Evolutionary conservation across 2,329 filamentous ascomycete genomes (phyloP).

Genomic region (Alternaria consortialis): DNA sequence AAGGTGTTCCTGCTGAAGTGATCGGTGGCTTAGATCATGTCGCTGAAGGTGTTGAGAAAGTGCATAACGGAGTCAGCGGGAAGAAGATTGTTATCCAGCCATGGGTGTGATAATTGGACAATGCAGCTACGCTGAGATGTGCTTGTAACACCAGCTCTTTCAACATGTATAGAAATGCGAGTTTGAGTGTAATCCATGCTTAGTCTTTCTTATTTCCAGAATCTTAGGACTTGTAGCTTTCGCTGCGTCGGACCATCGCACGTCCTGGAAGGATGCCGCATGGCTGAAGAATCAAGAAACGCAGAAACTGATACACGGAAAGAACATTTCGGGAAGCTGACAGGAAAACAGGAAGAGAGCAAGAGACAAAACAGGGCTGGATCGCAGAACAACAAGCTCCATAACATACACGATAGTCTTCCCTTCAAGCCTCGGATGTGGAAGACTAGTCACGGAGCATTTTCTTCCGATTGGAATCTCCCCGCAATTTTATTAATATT

Average conservation of each 20-base stretch:
- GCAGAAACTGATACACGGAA: not conserved
- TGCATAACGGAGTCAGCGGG: constrained; percentile 43
- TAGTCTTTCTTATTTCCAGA: too few species aligned
- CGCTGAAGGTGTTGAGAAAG: constrained; percentile 29
- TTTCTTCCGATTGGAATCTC: not conserved
- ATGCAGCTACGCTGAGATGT: too few species aligned
- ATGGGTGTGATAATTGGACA: constrained; percentile 9
- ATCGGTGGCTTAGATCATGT: constrained; percentile 37
- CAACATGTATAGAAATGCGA: too few species aligned
- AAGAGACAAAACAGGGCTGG: not conserved
- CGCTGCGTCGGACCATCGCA: too few species aligned
- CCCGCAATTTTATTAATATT: not conserved
- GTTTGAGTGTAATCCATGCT: too few species aligned
- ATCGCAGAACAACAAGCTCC: not conserved
- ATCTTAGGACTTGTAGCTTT: too few species aligned
- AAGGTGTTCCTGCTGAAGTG: constrained; percentile 31
- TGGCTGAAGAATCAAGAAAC: not conserved
- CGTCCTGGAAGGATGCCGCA: not conserved
- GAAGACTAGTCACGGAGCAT: not conserved
- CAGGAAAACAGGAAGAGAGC: not conserved
- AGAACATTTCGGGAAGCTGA: not conserved
- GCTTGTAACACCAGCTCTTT: too few species aligned
- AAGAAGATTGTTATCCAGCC: constrained; percentile 41
- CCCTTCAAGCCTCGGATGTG: not conserved
- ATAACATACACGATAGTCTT: not conserved